Conservation (phyloP, 306 rosid genomes). For the Hippophae tibetana region DNA sequence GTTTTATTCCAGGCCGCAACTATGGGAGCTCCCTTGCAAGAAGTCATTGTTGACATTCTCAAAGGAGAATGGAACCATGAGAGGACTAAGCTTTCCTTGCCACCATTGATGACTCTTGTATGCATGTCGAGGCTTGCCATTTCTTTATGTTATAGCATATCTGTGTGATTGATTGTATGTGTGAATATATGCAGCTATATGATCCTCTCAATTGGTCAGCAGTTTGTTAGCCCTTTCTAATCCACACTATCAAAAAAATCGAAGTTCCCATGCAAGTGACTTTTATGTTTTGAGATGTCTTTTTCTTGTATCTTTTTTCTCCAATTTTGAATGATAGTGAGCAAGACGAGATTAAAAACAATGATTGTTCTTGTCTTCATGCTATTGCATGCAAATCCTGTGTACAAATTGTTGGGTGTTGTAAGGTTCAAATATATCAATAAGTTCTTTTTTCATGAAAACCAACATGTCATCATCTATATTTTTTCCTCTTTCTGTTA, state of each 20-base stretch:
- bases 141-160: constrained; percentile 2
- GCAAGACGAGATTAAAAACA: background rate
- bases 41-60: constrained; percentile 47
- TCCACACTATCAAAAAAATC: background rate
- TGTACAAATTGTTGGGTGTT: too few relatives aligned
- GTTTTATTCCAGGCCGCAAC: constrained; percentile 44
- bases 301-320: too few relatives aligned
- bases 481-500: too few relatives aligned
- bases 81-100: constrained; percentile 74
- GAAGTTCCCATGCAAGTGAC: background rate
- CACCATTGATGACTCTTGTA: constrained; percentile 94
- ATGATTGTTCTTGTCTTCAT: background rate
- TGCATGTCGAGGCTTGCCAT: constrained; percentile 27
- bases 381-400: background rate
- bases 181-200: too few relatives aligned
- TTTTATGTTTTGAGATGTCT: background rate
- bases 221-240: too few relatives aligned
- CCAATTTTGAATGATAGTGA: background rate
- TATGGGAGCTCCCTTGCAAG: constrained; percentile 39
- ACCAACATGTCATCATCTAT: too few relatives aligned
- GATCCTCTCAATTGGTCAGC: too few relatives aligned
- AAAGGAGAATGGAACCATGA: constrained; percentile 86
- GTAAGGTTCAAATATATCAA: too few relatives aligned
- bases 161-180: too few relatives aligned
- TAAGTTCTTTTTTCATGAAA: too few relatives aligned